These are phyloP conservation scores for Botrytis paeoniae DNA, from an alignment of 2,329 filamentous ascomycete genomes.

Conservation along the genomic window DNA sequence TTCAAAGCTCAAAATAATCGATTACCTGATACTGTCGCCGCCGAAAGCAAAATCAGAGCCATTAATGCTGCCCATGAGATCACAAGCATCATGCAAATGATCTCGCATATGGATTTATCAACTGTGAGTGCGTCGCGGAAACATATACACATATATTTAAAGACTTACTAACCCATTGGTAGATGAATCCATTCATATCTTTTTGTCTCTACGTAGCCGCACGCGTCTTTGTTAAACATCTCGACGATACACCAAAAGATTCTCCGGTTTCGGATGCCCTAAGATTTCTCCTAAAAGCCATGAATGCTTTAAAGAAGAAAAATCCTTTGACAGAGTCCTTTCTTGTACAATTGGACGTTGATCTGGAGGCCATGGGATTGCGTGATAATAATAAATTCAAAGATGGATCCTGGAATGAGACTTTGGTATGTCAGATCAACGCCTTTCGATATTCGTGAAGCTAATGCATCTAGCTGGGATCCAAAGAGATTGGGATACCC, in stretches of 20 bases:
- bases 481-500: conserved; percentile 20
- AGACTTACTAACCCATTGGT: conserved; percentile 19
- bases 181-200: conserved; percentile 95
- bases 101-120: conserved; percentile 84
- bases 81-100: conserved; percentile 90
- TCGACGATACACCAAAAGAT: conserved; percentile 91
- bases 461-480: conserved; percentile 32
- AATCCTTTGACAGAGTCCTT: conserved; percentile 95
- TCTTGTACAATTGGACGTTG: conserved; percentile 86
- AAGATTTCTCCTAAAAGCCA: conserved; percentile 86
- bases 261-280: conserved; percentile 73
- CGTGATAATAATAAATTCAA: conserved; percentile 54
- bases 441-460: conserved; percentile 18
- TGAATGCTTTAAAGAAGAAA: conserved; percentile 82
- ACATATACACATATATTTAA: background rate
- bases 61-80: conserved; percentile 93
- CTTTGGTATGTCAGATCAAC: conserved; percentile 34
- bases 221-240: conserved; percentile 90
- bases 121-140: conserved; percentile 54
- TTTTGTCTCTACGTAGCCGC: conserved; percentile 97
- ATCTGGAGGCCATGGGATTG: conserved; percentile 71
- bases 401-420: conserved; percentile 46
- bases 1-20: conserved; percentile 93
- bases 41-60: conserved; percentile 89
- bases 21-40: conserved; percentile 70